A percentile compares a stretch with the other conserved stretches of the same genome.
These are phyloP conservation scores for Thelephora terrestris DNA, from an alignment of 1,284 basidiomycete genomes.

Conservation along the genomic window DNA sequence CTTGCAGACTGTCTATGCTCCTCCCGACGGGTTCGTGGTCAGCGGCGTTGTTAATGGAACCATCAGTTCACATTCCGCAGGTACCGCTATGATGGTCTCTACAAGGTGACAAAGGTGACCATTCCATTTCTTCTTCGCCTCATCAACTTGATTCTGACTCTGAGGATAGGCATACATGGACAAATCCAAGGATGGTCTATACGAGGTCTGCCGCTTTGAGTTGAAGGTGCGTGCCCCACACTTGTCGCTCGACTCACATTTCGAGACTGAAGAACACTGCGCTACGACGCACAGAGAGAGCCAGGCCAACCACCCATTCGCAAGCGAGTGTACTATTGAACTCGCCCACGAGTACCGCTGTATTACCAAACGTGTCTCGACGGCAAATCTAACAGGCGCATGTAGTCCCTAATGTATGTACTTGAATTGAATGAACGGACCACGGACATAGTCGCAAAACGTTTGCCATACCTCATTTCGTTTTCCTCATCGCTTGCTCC, in stretches of 20 bases:
- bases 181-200: not conserved
- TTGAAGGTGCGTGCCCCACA: slow-evolving; percentile 1
- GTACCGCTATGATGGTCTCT: slow-evolving; percentile 39
- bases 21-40: slow-evolving; percentile 22
- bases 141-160: no score
- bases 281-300: slow-evolving; percentile 1
- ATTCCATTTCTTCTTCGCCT: not conserved
- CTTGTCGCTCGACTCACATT: not conserved
- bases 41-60: not conserved
- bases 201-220: slow-evolving; percentile 5
- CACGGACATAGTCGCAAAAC: no score
- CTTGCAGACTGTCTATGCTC: slow-evolving; percentile 19
- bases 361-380: no score
- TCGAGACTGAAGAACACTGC: not conserved
- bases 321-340: no score
- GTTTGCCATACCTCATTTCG: slow-evolving; percentile 1
- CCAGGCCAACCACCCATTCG: slow-evolving; percentile 5
- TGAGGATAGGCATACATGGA: not conserved
- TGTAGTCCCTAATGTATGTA: no score
- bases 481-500: slow-evolving; percentile 15
- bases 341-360: no score
- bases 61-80: slow-evolving; percentile 13
- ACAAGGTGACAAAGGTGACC: slow-evolving; percentile 23
- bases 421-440: no score
- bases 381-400: no score